Evolutionary conservation across 108 stramenopile species (phyloP).

Genomic region (Asterionellopsis glacialis): DNA sequence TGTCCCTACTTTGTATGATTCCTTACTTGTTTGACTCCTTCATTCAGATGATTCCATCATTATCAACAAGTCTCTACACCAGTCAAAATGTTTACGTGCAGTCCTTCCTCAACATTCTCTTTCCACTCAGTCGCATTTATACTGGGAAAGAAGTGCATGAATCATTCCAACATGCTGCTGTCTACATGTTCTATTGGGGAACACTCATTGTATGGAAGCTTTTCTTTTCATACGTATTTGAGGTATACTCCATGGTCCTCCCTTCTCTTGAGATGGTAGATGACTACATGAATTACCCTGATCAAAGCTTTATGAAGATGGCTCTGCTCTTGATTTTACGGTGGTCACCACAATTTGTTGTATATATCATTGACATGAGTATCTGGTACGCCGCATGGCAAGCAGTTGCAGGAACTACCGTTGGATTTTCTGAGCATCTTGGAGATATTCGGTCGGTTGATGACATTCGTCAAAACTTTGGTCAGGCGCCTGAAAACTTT

Average conservation of each 20-base stretch:
- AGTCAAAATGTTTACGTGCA: constrained; percentile 86
- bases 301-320: constrained; percentile 84
- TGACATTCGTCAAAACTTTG: constrained; percentile 87
- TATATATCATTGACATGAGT: constrained; percentile 94
- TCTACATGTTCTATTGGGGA: constrained; percentile 88
- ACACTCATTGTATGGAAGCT: constrained; percentile 91
- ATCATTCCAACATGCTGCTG: constrained; percentile 66
- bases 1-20: constrained; percentile 83
- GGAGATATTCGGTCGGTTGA: constrained; percentile 86
- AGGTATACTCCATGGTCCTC: constrained; percentile 90
- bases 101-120: constrained; percentile 86
- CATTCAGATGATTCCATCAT: constrained; percentile 70
- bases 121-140: constrained; percentile 86
- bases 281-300: constrained; percentile 92
- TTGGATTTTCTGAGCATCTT: constrained; percentile 89
- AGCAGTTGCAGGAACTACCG: constrained; percentile 90
- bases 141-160: constrained; percentile 92
- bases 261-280: constrained; percentile 91
- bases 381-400: constrained; percentile 97
- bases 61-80: constrained; percentile 70
- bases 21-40: constrained; percentile 79
- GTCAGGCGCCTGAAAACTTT: constrained; percentile 83
- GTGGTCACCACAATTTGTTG: constrained; percentile 94
- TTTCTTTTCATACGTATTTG: constrained; percentile 92
- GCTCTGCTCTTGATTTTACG: constrained; percentile 71